Percentiles rank a stretch among this genome's conserved stretches.
phyloP scores from a whole-genome alignment of 106 monocot genomes.

The Cymbidium sinense region DNA sequence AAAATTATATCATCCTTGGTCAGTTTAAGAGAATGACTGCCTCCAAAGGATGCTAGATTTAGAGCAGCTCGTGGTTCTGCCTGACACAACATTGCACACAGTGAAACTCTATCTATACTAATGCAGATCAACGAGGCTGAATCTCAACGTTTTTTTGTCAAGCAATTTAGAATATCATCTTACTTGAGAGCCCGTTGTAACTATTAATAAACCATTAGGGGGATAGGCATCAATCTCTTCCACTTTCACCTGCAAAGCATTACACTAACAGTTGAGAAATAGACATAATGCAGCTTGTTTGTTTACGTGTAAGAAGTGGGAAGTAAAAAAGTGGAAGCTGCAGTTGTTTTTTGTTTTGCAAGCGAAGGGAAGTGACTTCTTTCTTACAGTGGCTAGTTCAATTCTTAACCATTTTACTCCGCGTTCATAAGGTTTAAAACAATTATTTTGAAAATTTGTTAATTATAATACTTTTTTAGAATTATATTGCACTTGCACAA shows the following conservation, averaged over 20 bases:
- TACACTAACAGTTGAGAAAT: not conserved
- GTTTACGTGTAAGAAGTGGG: not conserved
- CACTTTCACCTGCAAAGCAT: constrained; percentile 70
- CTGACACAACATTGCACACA: constrained; percentile 42
- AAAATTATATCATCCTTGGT: constrained; percentile 83
- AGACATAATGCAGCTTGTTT: not conserved
- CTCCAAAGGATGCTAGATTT: constrained; percentile 98
- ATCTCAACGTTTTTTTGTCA: not conserved
- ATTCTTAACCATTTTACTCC: too few relatives aligned
- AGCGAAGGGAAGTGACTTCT: too few relatives aligned
- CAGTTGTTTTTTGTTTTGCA: too few relatives aligned
- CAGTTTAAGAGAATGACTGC: constrained; percentile 89
- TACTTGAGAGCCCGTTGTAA: constrained; percentile 99
- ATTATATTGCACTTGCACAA: too few relatives aligned
- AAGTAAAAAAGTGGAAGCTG: not conserved
- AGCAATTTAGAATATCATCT: constrained; percentile 18
- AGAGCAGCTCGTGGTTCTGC: constrained; percentile 97
- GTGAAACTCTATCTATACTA: constrained; percentile 12
- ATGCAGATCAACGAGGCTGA: not conserved
- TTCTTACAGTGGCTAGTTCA: too few relatives aligned
- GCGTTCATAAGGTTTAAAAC: too few relatives aligned
- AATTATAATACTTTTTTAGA: too few relatives aligned
- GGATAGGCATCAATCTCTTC: constrained; percentile 98
- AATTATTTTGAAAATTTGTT: too few relatives aligned
- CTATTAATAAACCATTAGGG: constrained; percentile 93